Base-by-base conservation (phyloP, 805 yeast genomes). In the Starmera dryadoides region DNA sequence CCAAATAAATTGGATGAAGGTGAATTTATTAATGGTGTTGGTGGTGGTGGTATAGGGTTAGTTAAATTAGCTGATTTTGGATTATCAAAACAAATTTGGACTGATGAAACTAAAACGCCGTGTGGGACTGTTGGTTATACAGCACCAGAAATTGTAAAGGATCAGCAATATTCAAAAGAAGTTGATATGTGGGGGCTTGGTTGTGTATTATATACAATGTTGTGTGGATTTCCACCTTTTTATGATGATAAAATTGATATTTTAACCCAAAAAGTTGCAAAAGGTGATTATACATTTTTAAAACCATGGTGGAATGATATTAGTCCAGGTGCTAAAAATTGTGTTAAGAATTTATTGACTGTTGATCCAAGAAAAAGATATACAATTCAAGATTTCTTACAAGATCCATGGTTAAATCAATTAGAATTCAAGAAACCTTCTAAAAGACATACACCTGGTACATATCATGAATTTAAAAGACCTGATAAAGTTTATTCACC, bases 111-210 rank as follows among this genome's bases (percentile, higher is more conserved):
- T 18, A 86, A 87, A 71, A 93, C 98, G 1, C 98, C 98, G 0
- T 93, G 98, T 64, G 98, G 98, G 37, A 93, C 98, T 1, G 96
- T 93, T 15, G 98, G 98, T 3, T 93, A 93, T 56, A 91, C 98
- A 2, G 98, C 98, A 0, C 98, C 98, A 0, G 98, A 93, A 61
- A 91, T 93, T 50, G 98, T 93, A 31, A 80, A 83, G 47, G 98
- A 93, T 60, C 95, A 89, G 64, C 73, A 80, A 35, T 93, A 93
- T 57, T 85, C 96, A 2, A 87, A 86, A 65, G 83, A 88, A 46
- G 98, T 93, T 29, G 98, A 93, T 59, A 86, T 93, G 93, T 93
- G 98, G 98, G 97, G 97, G 5, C 68, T 93, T 39, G 98, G 98
- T 0, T 93, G 98, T 64, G 96, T 93, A 0, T 64, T 93, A 40